Conservation (phyloP, 2,329 filamentous ascomycete species). For the Achaetomium macrosporum region DNA sequence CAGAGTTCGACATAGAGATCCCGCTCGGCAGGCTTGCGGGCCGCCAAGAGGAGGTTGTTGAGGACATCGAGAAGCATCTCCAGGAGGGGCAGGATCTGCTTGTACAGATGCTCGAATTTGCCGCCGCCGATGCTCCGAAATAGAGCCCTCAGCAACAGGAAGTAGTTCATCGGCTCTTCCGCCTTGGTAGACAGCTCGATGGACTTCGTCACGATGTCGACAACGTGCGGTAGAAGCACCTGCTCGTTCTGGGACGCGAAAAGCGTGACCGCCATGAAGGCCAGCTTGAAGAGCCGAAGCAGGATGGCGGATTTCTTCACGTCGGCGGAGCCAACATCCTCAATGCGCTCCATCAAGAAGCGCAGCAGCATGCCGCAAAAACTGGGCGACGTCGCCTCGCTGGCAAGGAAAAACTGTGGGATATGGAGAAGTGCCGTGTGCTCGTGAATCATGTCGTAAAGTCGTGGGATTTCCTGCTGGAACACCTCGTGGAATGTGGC, state of each 20-base stretch:
- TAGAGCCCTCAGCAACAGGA: conserved; percentile 81
- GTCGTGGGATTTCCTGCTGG: conserved; percentile 89
- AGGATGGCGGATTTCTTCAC: conserved; percentile 90
- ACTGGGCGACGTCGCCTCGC: conserved; percentile 92
- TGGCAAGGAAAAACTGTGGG: conserved; percentile 97
- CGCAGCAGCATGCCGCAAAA: conserved; percentile 98
- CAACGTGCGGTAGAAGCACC: conserved; percentile 89
- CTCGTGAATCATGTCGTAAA: conserved; percentile 97
- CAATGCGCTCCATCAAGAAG: conserved; percentile 94
- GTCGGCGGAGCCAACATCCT: conserved; percentile 88
- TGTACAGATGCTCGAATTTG: conserved; percentile 96
- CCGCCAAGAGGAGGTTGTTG: conserved; percentile 87
- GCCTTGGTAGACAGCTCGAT: conserved; percentile 94
- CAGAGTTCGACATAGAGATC: conserved; percentile 97
- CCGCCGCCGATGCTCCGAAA: conserved; percentile 97
- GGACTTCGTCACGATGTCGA: conserved; percentile 94
- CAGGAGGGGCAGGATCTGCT: conserved; percentile 89
- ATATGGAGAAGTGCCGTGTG: conserved; percentile 91
- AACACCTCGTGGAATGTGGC: conserved; percentile 99
- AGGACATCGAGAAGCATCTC: conserved; percentile 98
- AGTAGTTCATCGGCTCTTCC: conserved; percentile 98
- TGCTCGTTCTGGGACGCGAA: conserved; percentile 94
- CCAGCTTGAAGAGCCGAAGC: conserved; percentile 90
- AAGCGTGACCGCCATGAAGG: conserved; percentile 97
- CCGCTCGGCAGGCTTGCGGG: conserved; percentile 80